These are phyloP conservation scores for Candida tammaniensis DNA, from an alignment of 805 yeast genomes.

Conservation along the genomic window DNA sequence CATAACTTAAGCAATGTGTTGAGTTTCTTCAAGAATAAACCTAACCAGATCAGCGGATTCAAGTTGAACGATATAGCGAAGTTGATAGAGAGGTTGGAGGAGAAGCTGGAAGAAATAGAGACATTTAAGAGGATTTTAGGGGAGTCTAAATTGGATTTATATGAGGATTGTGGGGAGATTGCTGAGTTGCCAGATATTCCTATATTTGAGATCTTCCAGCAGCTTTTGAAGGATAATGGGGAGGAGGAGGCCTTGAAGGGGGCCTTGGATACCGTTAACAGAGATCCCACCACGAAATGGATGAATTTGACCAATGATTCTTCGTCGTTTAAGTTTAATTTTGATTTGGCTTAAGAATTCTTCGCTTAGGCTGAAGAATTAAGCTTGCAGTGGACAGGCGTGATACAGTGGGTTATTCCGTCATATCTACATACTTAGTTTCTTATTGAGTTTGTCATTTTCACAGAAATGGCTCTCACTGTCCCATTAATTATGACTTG, in stretches of 20 bases:
- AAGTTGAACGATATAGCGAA: conserved; percentile 50
- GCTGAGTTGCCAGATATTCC: conserved; percentile 46
- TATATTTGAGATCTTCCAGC: conserved; percentile 58
- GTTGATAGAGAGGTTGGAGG: conserved; percentile 22
- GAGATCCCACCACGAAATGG: conserved; percentile 4
- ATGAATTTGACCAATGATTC: conserved; percentile 3
- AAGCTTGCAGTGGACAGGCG: no score
- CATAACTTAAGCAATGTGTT: conserved; percentile 60
- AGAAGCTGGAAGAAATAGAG: conserved; percentile 3
- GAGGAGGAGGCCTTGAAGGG: conserved; percentile 18
- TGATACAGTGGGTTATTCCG: no score
- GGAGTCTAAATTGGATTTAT: conserved; percentile 13
- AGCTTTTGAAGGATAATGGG: conserved; percentile 43
- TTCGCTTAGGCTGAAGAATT: no score
- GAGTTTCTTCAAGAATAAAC: conserved; percentile 63
- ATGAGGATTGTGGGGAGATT: conserved; percentile 66
- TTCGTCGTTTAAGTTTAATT: conserved; percentile 4
- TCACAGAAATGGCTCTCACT: no score
- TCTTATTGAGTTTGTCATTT: no score
- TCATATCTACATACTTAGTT: no score
- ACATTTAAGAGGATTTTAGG: conserved; percentile 10
- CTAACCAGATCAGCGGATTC: conserved; percentile 79
- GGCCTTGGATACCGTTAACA: conserved; percentile 19
- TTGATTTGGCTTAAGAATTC: no score
- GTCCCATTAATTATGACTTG: no score